These are phyloP conservation scores for Colletotrichum noveboracense DNA, from an alignment of 2,329 filamentous ascomycete genomes.

Conservation along the genomic window DNA sequence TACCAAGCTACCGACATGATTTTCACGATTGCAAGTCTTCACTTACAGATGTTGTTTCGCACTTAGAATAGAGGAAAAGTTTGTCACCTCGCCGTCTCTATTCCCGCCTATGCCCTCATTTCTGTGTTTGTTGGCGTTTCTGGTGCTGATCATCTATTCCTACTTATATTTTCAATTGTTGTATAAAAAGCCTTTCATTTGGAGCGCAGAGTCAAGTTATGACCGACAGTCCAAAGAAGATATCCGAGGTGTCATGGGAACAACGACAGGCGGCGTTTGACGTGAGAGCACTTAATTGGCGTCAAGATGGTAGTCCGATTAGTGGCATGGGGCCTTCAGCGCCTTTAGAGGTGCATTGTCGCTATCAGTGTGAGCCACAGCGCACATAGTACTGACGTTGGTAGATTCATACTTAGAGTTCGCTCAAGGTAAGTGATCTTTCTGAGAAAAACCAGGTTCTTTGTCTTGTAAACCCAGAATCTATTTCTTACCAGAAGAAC, in stretches of 20 bases:
- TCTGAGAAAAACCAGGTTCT: not conserved
- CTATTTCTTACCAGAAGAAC: fast-evolving
- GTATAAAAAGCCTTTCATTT: too few species aligned
- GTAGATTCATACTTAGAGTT: not conserved
- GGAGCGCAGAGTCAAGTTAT: not conserved
- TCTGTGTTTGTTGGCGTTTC: not conserved
- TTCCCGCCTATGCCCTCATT: not conserved
- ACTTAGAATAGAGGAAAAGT: not conserved
- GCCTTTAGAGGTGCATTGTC: not conserved
- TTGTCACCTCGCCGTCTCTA: not conserved
- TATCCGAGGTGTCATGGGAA: not conserved
- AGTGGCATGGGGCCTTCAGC: not conserved
- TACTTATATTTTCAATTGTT: too few species aligned
- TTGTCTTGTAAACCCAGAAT: fast-evolving
- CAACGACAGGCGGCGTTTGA: fast-evolving
- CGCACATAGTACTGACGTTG: too few species aligned
- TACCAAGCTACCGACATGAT: not conserved
- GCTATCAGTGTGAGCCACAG: not conserved
- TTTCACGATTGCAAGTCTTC: fast-evolving
- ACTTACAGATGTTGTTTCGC: not conserved
- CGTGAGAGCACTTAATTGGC: not conserved
- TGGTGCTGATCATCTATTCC: not conserved
- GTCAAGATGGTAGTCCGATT: not conserved
- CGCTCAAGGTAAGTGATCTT: not conserved
- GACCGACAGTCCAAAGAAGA: not conserved